Conservation (phyloP, 179 eudicot genomes). For the Beta lomatogona region DNA sequence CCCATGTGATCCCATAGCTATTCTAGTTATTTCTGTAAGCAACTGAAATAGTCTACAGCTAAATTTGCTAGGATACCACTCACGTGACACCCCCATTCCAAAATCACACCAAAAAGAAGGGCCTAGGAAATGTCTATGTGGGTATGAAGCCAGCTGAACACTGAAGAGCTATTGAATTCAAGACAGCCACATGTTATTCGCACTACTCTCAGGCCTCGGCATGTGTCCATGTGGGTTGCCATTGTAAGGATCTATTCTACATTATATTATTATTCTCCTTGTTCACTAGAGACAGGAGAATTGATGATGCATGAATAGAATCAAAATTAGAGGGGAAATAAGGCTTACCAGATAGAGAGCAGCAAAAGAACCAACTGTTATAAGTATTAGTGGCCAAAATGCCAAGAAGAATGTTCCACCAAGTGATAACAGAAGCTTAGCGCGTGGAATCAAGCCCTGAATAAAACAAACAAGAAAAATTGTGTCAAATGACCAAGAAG, state of each 20-base stretch:
- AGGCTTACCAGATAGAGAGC: conserved; percentile 79
- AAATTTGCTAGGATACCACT: neutral
- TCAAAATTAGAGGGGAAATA: neutral
- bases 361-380: conserved; percentile 59
- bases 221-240: neutral
- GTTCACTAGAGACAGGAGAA: neutral
- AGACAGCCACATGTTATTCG: neutral
- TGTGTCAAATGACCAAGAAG: neutral
- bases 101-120: neutral
- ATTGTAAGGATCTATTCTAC: neutral
- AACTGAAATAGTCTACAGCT: neutral
- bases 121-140: neutral
- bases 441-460: conserved; percentile 89
- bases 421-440: conserved; percentile 63
- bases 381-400: conserved; percentile 79
- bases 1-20: neutral
- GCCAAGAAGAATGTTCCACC: conserved; percentile 85
- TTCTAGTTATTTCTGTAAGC: neutral
- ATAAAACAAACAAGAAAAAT: conserved; percentile 15
- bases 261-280: neutral
- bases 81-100: neutral
- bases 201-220: neutral
- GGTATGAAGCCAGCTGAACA: neutral
- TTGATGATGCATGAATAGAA: neutral
- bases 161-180: neutral